Percentiles rank a stretch among this genome's conserved stretches.
Conservation (phyloP, 345 rosid species). For the Salix koriyanagi region DNA sequence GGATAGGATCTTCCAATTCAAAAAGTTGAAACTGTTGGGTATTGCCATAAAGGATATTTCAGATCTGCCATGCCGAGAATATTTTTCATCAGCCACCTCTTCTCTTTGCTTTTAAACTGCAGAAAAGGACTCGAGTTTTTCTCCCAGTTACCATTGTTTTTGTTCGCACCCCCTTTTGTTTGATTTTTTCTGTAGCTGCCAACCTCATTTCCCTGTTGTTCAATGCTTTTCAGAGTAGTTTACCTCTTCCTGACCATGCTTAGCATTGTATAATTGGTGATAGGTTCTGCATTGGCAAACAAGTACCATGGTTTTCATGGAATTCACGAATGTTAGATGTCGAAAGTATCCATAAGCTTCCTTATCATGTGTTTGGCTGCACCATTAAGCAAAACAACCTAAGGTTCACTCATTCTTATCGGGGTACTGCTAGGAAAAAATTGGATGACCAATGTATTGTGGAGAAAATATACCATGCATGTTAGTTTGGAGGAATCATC, state of each 20-base stretch:
- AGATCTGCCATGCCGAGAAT: no score
- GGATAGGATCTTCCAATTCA: no score
- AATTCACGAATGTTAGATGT: conserved; percentile 28
- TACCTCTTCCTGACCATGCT: neutral
- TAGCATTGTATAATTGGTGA: neutral
- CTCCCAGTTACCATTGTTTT: neutral
- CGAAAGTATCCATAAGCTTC: conserved; percentile 20
- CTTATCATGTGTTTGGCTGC: conserved; percentile 13
- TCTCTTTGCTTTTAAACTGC: neutral
- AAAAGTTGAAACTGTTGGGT: no score
- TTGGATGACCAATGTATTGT: conserved; percentile 20
- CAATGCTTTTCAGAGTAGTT: neutral
- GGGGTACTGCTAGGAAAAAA: conserved; percentile 25
- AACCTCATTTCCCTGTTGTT: neutral
- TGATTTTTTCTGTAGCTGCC: neutral
- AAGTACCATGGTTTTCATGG: conserved; percentile 35
- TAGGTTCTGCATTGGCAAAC: conserved; percentile 46
- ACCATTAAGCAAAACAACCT: conserved; percentile 10
- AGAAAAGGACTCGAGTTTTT: neutral
- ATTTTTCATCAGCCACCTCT: no score
- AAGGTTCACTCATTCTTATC: conserved; percentile 25
- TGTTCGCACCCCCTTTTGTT: neutral
- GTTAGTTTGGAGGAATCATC: conserved; percentile 51
- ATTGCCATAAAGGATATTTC: no score
- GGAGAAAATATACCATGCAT: conserved; percentile 39